phyloP scores from a whole-genome alignment of 306 rosid genomes.

The Astragalus membranaceus region DNA sequence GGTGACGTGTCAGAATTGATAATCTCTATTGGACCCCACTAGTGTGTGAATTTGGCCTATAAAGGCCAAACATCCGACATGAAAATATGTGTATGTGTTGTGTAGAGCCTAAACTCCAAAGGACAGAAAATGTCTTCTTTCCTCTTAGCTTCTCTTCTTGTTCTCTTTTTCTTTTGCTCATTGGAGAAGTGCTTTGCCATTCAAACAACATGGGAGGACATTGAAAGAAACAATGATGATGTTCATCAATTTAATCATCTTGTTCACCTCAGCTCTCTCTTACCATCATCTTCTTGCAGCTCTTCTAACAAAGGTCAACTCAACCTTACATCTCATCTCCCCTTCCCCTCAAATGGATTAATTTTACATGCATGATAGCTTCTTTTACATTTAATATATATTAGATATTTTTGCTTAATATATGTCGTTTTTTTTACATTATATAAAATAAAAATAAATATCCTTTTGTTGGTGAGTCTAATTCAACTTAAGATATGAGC shows the following conservation, averaged over 20 bases:
- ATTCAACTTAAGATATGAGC: too few relatives aligned
- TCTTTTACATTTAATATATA: not conserved
- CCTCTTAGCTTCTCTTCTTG: not conserved
- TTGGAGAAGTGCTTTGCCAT: slow-evolving; percentile 16
- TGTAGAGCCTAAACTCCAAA: not conserved
- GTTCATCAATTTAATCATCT: not conserved
- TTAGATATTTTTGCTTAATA: too few relatives aligned
- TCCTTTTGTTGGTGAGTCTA: too few relatives aligned
- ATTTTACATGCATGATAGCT: not conserved
- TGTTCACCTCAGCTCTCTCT: slow-evolving; percentile 37
- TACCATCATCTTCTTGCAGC: slow-evolving; percentile 51
- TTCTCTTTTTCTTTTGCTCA: not conserved
- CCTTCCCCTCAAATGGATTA: not conserved
- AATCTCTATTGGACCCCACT: not conserved
- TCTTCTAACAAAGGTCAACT: slow-evolving; percentile 36
- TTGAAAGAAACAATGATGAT: not conserved
- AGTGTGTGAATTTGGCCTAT: slow-evolving; percentile 11
- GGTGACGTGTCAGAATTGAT: slow-evolving; percentile 11
- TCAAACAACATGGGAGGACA: slow-evolving; percentile 8
- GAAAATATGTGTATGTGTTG: too few relatives aligned
- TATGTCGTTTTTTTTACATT: too few relatives aligned
- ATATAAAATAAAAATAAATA: too few relatives aligned
- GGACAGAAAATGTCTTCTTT: slow-evolving; percentile 12
- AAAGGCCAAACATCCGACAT: slow-evolving; percentile 8
- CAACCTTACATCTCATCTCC: not conserved